Conservation (phyloP, 169 alveolate genomes). For the Plasmodium vivax region DNA sequence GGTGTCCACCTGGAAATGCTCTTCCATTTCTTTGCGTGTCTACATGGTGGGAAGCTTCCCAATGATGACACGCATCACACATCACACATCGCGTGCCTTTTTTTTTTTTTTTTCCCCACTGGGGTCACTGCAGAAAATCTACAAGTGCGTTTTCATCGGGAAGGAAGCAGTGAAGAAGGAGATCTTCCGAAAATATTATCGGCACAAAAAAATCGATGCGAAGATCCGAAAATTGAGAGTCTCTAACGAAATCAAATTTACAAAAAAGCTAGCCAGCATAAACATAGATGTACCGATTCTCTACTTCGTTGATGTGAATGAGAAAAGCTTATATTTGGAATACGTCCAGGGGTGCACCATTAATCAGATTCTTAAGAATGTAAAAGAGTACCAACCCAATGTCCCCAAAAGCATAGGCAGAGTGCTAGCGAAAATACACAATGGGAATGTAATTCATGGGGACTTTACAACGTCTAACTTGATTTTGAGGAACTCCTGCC, state of each 20-base stretch:
- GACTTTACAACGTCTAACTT: slow-evolving; percentile 84
- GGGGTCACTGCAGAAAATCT: slow-evolving; percentile 15
- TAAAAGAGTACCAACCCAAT: slow-evolving; percentile 46
- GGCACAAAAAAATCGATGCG: slow-evolving; percentile 80
- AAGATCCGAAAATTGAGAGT: slow-evolving; percentile 76
- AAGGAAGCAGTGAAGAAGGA: slow-evolving; percentile 78
- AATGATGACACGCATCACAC: not conserved
- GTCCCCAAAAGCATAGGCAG: slow-evolving; percentile 65
- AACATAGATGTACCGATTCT: slow-evolving; percentile 82
- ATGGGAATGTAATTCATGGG: slow-evolving; percentile 84
- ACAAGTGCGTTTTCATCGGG: slow-evolving; percentile 72
- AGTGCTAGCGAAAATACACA: slow-evolving; percentile 82
- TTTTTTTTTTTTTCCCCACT: not conserved
- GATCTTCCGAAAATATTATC: slow-evolving; percentile 75
- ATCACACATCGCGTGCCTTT: not conserved
- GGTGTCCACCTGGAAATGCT: not conserved
- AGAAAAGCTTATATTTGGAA: slow-evolving; percentile 78
- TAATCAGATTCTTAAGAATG: slow-evolving; percentile 27
- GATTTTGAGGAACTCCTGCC: slow-evolving; percentile 74
- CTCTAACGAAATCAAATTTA: slow-evolving; percentile 78
- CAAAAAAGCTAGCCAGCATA: slow-evolving; percentile 72
- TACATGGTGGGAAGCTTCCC: not conserved
- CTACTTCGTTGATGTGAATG: slow-evolving; percentile 79
- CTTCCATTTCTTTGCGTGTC: not conserved
- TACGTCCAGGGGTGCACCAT: slow-evolving; percentile 79